Evolutionary conservation across 352 stramenopile species (phyloP).

Genomic region (Nothophytophthora sp.): DNA sequence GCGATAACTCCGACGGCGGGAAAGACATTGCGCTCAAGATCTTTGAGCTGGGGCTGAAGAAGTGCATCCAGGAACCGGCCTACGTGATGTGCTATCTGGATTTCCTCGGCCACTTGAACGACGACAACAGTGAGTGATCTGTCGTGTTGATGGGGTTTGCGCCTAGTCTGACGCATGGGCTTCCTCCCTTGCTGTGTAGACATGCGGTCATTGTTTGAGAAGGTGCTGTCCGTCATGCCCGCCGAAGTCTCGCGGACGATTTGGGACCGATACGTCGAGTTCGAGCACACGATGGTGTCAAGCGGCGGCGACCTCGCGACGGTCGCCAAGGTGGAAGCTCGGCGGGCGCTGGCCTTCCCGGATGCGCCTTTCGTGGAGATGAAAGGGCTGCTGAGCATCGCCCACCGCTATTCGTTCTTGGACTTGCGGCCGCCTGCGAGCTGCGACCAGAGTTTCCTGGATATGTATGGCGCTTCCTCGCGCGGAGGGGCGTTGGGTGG

Average conservation of each 20-base stretch:
- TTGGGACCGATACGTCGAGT: conserved; percentile 87
- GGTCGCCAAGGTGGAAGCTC: conserved; percentile 81
- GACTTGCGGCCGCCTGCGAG: conserved; percentile 56
- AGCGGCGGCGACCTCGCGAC: conserved; percentile 84
- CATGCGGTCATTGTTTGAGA: conserved; percentile 89
- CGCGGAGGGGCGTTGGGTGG: conserved; percentile 13
- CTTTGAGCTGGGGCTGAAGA: conserved; percentile 88
- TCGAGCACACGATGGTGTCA: conserved; percentile 86
- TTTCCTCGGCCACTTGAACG: conserved; percentile 85
- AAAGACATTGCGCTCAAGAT: conserved; percentile 90
- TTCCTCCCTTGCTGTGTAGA: conserved; percentile 39
- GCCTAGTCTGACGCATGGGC: neutral
- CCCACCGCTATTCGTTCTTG: conserved; percentile 84
- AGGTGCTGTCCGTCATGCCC: conserved; percentile 86
- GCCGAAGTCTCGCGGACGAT: conserved; percentile 79
- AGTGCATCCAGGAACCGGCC: conserved; percentile 85
- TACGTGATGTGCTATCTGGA: conserved; percentile 88
- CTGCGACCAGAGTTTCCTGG: conserved; percentile 76
- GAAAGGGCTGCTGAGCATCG: conserved; percentile 79
- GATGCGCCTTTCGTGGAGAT: conserved; percentile 77
- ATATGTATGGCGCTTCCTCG: conserved; percentile 69
- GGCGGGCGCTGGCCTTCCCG: conserved; percentile 75
- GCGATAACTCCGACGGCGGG: conserved; percentile 71
- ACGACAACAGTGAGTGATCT: conserved; percentile 83
- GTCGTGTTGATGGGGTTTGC: neutral